phyloP scores from a whole-genome alignment of 768 basidiomycete genomes.

The Phylloporus sp. region DNA sequence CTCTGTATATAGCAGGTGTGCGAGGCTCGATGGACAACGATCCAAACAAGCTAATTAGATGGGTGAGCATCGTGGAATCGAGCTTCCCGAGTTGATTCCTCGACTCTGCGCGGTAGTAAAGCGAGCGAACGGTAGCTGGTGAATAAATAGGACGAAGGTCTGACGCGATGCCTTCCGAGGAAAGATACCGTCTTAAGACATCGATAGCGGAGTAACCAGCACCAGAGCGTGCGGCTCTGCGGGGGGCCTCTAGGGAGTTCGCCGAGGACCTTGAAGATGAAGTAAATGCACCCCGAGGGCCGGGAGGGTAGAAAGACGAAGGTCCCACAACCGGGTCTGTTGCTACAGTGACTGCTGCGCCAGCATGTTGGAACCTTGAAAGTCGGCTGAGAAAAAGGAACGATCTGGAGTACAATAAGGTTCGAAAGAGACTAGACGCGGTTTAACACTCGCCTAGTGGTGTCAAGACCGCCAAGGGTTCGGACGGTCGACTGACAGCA shows the following conservation, averaged over 20 bases:
- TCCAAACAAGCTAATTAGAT: constrained; percentile 47
- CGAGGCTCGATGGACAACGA: constrained; percentile 38
- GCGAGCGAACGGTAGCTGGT: constrained; percentile 33
- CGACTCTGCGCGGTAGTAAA: constrained; percentile 37
- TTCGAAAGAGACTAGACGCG: background rate
- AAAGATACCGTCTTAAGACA: constrained; percentile 12
- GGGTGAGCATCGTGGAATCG: constrained; percentile 33
- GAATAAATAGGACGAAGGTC: constrained; percentile 15
- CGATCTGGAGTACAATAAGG: constrained; percentile 5
- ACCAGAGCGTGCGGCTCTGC: background rate
- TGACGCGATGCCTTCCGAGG: constrained; percentile 9
- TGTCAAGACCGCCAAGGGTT: constrained; percentile 36
- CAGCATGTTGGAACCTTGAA: background rate
- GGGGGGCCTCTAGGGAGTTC: background rate
- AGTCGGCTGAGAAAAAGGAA: background rate
- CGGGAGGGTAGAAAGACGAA: background rate
- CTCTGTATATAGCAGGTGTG: constrained; percentile 23
- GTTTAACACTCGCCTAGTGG: constrained; percentile 18
- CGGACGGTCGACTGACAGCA: constrained; percentile 55
- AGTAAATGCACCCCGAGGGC: background rate
- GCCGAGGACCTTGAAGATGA: background rate
- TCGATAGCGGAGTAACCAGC: constrained; percentile 9
- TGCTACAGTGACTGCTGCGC: background rate
- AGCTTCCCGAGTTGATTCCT: constrained; percentile 33
- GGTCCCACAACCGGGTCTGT: background rate